Evolutionary conservation across 768 basidiomycete species (phyloP), one percentile per base, ranked within the genome.

Genomic region (Leccinum fibrillosum): DNA sequence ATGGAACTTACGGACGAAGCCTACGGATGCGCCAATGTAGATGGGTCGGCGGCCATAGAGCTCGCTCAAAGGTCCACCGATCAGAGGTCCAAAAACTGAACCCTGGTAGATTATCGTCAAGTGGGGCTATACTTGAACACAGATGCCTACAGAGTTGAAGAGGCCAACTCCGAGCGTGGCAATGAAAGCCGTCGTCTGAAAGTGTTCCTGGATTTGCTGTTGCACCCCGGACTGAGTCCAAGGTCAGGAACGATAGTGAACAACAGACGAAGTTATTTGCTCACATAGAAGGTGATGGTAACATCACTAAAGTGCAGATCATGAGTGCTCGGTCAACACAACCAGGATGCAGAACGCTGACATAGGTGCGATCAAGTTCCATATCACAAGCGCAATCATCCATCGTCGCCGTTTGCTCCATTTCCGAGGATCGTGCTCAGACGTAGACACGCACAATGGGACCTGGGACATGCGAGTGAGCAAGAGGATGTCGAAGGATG

Each of bases 341-440:
- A 50, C 8, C 6, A 11, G 56, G 19, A 61, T 59, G 53, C 15
- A 25, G 25, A 49, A 17, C 13, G 56, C 70, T 52, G n/a, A 70
- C 70, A 71, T 61, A 12, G 70, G 70, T 30, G 71, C 70, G 19
- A 72, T 70, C 15, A 59, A 56, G 34, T 70, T 65, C 69, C 66
- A 72, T 47, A 71, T 53, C 17, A 71, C 65, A 30, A 72, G 60
- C n/a, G 56, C 51, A 30, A 72, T 70, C 56, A 59, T 53, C 62
- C 70, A 72, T 30, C 69, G 64, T 12, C 63, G 62, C 64, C 51
- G 61, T 49, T 68, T 72, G 63, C 54, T 65, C 70, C 66, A 67
- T 49, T 61, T 54, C 30, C 61, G 61, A 30, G 66, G 68, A 57
- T 69, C 68, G 58, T 65, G 62, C 54, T 62, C 64, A 10, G 58